Evolutionary conservation across 768 basidiomycete species (phyloP).

Genomic region (Boletus pseudo-olivaceus): DNA sequence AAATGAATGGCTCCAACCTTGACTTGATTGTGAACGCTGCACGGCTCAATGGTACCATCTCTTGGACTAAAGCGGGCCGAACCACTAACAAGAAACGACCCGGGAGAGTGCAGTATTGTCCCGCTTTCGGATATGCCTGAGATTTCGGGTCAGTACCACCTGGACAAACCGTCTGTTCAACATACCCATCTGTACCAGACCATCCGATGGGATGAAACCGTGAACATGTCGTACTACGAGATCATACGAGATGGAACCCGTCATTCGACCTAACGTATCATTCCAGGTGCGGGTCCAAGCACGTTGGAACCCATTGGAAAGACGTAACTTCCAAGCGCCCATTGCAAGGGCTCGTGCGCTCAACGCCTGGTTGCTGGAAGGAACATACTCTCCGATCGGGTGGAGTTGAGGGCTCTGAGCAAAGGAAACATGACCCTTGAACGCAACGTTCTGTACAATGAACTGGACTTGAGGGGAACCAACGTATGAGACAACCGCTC

Average conservation of each 20-base stretch:
- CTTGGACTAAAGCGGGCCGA: slow-evolving; percentile 58
- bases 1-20: slow-evolving; percentile 45
- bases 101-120: slow-evolving; percentile 46
- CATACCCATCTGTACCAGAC: slow-evolving; percentile 29
- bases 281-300: slow-evolving; percentile 71
- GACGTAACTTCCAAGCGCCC: slow-evolving; percentile 60
- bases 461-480: slow-evolving; percentile 52
- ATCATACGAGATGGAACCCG: slow-evolving; percentile 51
- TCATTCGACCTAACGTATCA: slow-evolving; percentile 62
- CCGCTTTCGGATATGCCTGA: slow-evolving; percentile 25
- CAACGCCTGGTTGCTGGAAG: slow-evolving; percentile 13
- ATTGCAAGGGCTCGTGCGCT: slow-evolving; percentile 42
- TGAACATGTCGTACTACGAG: slow-evolving; percentile 47
- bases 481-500: slow-evolving; percentile 48
- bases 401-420: slow-evolving; percentile 41
- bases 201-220: slow-evolving; percentile 36
- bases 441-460: slow-evolving; percentile 44
- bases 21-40: slow-evolving; percentile 47
- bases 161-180: not conserved
- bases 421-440: slow-evolving; percentile 56
- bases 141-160: not conserved
- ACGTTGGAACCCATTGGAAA: slow-evolving; percentile 57
- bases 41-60: slow-evolving; percentile 48
- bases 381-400: slow-evolving; percentile 10
- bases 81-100: slow-evolving; percentile 41